Conservation (phyloP, 139 green algal genomes). For the Chlamydomonas sp. region DNA sequence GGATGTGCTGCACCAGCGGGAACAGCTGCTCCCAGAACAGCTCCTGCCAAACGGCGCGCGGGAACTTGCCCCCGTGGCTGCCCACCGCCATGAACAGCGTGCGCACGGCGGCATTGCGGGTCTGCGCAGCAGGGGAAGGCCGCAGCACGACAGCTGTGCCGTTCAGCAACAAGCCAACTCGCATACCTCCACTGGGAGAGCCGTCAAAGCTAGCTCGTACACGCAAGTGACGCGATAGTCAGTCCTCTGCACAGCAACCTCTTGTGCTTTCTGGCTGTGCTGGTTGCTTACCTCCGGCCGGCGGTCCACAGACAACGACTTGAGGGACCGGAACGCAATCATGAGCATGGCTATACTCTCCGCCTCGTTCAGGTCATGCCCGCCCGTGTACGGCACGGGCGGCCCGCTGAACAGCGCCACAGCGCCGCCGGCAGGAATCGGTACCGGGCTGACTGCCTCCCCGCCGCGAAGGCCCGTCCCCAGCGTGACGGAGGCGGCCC, state of each 20-base stretch:
- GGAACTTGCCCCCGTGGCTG: constrained; percentile 75
- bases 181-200: too few species aligned
- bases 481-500: background rate
- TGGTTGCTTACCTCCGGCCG: constrained; percentile 56
- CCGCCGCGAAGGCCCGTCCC: too few species aligned
- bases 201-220: too few species aligned
- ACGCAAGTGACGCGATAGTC: too few species aligned
- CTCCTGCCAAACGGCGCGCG: constrained; percentile 49
- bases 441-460: too few species aligned
- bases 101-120: constrained; percentile 86
- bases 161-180: too few species aligned
- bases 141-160: too few species aligned
- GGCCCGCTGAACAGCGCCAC: too few species aligned
- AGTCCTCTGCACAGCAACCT: too few species aligned
- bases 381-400: background rate
- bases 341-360: constrained; percentile 62
- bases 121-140: constrained; percentile 64
- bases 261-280: background rate
- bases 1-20: constrained; percentile 78
- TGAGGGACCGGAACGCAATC: constrained; percentile 48
- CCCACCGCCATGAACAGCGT: constrained; percentile 88
- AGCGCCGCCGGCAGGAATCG: too few species aligned
- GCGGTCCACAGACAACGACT: constrained; percentile 45
- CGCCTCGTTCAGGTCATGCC: constrained; percentile 44
- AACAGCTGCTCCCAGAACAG: constrained; percentile 87